Evolutionary conservation across 805 yeast genomes (phyloP).

Genomic region (Monosporozyma siamensis): DNA sequence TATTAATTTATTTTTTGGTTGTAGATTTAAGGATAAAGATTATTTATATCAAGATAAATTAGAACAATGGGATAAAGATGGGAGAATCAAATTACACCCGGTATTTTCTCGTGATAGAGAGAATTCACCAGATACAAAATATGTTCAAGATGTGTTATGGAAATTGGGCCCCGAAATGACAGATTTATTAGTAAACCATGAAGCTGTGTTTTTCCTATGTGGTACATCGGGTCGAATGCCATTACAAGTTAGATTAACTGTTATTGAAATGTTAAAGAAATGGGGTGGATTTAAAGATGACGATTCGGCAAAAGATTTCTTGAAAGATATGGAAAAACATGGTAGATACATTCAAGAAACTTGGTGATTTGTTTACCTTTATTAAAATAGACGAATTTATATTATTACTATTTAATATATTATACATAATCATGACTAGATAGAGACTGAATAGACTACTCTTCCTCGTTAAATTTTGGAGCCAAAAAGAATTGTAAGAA

Average conservation of each 20-base stretch:
- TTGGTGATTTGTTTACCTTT: conserved; percentile 47
- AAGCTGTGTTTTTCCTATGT: conserved; percentile 70
- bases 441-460: conserved; percentile 28
- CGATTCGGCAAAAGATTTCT: conserved; percentile 40
- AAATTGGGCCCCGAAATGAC: conserved; percentile 40
- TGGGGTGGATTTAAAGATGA: conserved; percentile 32
- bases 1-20: conserved; percentile 63
- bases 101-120: conserved; percentile 42
- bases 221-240: conserved; percentile 97
- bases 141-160: conserved; percentile 72
- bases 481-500: conserved; percentile 93
- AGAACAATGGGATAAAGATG: conserved; percentile 29
- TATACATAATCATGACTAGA: not conserved
- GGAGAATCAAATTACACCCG: conserved; percentile 34
- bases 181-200: conserved; percentile 41
- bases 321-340: conserved; percentile 50
- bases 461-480: conserved; percentile 94
- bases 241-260: conserved; percentile 69
- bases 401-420: too few relatives aligned
- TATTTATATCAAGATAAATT: conserved; percentile 54
- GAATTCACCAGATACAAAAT: conserved; percentile 38
- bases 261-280: conserved; percentile 51
- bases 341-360: conserved; percentile 79
- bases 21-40: conserved; percentile 57
- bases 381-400: too few relatives aligned